Evolutionary conservation across 129 eudicot genomes (phyloP), one percentile per base, ranked within the genome.

Genomic region (Lactuca sativa): DNA sequence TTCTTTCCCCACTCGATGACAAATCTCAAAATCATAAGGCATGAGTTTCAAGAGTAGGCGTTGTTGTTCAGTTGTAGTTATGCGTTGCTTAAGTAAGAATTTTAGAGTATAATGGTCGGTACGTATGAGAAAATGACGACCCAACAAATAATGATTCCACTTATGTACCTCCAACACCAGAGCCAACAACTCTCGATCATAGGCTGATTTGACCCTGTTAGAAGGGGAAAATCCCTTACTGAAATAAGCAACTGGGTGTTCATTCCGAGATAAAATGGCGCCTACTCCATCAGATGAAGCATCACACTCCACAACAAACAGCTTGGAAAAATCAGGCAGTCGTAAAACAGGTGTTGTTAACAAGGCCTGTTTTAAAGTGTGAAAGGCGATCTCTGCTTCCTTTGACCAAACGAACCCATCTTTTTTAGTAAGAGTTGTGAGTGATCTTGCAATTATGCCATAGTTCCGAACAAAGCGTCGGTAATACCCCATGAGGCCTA

Each of bases 91-190:
- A 1, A 49, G 30, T 13, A 67, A 5, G 5, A 17, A 53, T 31
- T 44, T 66, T 4, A 48, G 59, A 7, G 30, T 66, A 31, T 25
- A 30, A 15, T 66, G 71, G 14, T 66, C 59, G 0, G 71, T 66
- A 7, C 16, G 58, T 43, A 66, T 37, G 2, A 48, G 51, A 3
- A 66, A 66, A 2, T 47, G 59, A 12, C 41, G 17, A 4, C 71
- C 71, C 9, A 66, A 9, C 11, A 66, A 0, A n/a, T 66, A 66
- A 43, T 66, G 71, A 4, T 25, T 53, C 71, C 59, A 66, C 5
- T 66, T 66, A 1, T 66, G 59, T 2, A 66, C 38, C 0, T 44
- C 38, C 0, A 32, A 14, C 5, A 66, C 70, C 32, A 65, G 4
- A 3, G 70, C 57, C 0, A 65, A 14, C 9, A 25, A 52, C 33